Evolutionary conservation across 805 yeast species (phyloP).

Genomic region (Ascoidea rubescens): DNA sequence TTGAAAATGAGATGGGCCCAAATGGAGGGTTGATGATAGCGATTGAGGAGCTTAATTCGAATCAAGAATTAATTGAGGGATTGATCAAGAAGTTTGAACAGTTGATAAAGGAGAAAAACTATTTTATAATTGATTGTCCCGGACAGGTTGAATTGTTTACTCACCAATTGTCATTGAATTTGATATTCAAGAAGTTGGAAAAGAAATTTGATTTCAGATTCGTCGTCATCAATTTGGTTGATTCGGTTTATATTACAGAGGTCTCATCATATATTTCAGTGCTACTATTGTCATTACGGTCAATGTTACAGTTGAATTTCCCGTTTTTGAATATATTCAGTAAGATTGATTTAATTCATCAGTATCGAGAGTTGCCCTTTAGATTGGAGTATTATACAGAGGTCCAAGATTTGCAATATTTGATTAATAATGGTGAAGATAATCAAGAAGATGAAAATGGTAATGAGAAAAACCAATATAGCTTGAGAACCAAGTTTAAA

Average conservation of each 20-base stretch:
- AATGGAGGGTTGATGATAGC: conserved; percentile 89
- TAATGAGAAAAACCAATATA: background rate
- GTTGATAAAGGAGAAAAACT: conserved; percentile 42
- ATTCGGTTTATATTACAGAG: conserved; percentile 65
- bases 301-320: conserved; percentile 84
- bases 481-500: conserved; percentile 16
- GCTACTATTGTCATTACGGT: conserved; percentile 63
- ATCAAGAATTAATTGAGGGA: conserved; percentile 38
- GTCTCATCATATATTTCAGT: conserved; percentile 86
- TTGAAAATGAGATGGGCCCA: conserved; percentile 39
- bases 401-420: conserved; percentile 65
- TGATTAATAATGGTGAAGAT: conserved; percentile 19
- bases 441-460: conserved; percentile 15
- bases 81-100: conserved; percentile 42
- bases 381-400: conserved; percentile 79
- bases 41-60: conserved; percentile 33
- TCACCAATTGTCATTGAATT: conserved; percentile 61
- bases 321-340: conserved; percentile 91
- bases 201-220: conserved; percentile 55
- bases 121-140: conserved; percentile 78
- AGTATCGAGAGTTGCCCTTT: conserved; percentile 74
- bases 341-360: conserved; percentile 70
- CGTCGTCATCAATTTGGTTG: conserved; percentile 79
- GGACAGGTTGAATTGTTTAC: conserved; percentile 96
- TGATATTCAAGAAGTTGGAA: conserved; percentile 52